Evolutionary conservation across 257 asterid genomes (phyloP).

Genomic region (Eucommia ulmoides): DNA sequence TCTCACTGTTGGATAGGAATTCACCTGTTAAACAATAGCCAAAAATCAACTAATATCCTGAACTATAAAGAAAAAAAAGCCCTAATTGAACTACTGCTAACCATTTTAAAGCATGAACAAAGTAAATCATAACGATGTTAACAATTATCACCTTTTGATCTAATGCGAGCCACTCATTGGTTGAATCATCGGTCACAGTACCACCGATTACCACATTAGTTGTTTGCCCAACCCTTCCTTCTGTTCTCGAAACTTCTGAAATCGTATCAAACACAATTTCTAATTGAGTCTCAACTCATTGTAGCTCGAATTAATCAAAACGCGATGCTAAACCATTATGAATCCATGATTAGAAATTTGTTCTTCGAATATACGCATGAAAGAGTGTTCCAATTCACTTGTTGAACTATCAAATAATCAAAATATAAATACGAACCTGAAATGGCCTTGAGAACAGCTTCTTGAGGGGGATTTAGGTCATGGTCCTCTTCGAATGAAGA

Average conservation of each 20-base stretch:
- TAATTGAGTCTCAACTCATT: background rate
- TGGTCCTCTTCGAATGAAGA: constrained; percentile 23
- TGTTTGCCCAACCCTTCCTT: constrained; percentile 86
- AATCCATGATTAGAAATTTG: too few relatives aligned
- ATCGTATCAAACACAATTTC: constrained; percentile 6
- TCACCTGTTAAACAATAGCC: constrained; percentile 34
- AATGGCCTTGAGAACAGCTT: constrained; percentile 90
- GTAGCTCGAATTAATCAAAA: background rate
- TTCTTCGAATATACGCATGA: too few relatives aligned
- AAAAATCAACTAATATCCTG: background rate
- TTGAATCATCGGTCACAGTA: constrained; percentile 66
- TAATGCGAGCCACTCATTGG: constrained; percentile 68
- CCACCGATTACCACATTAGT: constrained; percentile 87
- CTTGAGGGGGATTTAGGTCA: constrained; percentile 85
- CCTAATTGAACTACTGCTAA: too few relatives aligned
- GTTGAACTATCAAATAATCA: too few relatives aligned
- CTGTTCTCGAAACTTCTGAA: constrained; percentile 77
- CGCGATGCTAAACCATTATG: background rate
- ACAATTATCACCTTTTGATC: constrained; percentile 90
- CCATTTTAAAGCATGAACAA: background rate
- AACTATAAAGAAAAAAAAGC: too few relatives aligned
- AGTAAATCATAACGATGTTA: background rate
- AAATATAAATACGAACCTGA: constrained; percentile 36
- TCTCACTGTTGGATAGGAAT: constrained; percentile 81
- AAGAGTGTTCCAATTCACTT: too few relatives aligned